Base-by-base conservation (phyloP, 345 rosid genomes). In the Balakata baccata region DNA sequence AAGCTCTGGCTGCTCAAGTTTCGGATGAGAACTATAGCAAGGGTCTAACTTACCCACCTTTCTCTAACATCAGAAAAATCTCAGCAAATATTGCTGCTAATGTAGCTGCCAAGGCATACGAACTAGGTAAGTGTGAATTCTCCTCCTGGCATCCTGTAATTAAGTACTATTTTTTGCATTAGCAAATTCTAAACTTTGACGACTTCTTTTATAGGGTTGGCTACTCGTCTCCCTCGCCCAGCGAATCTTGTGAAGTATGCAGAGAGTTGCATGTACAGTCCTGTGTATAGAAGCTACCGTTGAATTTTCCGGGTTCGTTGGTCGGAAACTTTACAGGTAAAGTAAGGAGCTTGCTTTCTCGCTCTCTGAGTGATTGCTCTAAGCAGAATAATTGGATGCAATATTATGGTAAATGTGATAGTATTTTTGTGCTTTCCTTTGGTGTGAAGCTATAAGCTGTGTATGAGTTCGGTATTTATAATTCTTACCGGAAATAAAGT, bases 231-330 rank as follows among this genome's bases (percentile, higher is more conserved):
- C 20, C 98, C 98, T 68, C 98, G 86, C 64, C 98, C 98, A 0
- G 68, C 81, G 78, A 86, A 95, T 79, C 88, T 95, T 3, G 88
- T 91, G 43, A 81, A 87, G 80, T 84, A 82, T 70, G 96, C 98
- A 0, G 98, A 95, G 86, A 91, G 94, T 87, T 89, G 96, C 92
- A 92, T 95, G 98, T 92, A 91, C 89, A 88, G 93, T 61, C 97
- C 99, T 34, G 72, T 76, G 38, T 94, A 94, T 80, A 87, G 95
- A 74, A 80, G 64, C 83, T 94, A 89, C 77, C 97, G 93, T 29
- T 94, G 73, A 87, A 78, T 57, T 60, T 11, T 17, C 13, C 16
- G 58, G 20, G 0, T 71, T 43, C 37, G 10, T 47, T 29, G 34
- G 50, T 50, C 51, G n/a, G 8, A 63, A 51, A n/a, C n/a, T 23